phyloP scores from a whole-genome alignment of 2,329 filamentous ascomycete genomes.

The Plenodomus biglobosus region DNA sequence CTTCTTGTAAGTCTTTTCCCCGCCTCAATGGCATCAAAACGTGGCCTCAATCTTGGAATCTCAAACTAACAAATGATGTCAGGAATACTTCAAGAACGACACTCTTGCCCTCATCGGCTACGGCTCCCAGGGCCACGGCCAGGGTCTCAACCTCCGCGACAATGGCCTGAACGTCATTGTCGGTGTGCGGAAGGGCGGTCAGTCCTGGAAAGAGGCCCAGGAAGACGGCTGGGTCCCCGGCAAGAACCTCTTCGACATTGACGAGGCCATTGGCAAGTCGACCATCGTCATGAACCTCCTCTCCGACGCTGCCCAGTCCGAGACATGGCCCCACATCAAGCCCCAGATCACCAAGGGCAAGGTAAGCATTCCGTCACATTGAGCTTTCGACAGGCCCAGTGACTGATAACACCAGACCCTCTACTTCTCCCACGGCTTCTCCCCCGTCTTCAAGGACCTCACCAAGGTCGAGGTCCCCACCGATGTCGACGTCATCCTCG shows the following conservation, averaged over 20 bases:
- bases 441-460: slow-evolving; percentile 98
- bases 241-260: slow-evolving; percentile 98
- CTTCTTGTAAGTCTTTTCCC: slow-evolving; percentile 70
- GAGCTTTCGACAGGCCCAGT: slow-evolving; percentile 20
- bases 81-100: slow-evolving; percentile 99
- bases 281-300: slow-evolving; percentile 99
- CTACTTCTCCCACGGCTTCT: slow-evolving; percentile 99
- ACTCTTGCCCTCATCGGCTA: slow-evolving; percentile 99
- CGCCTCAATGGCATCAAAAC: slow-evolving; percentile 19
- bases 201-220: slow-evolving; percentile 96
- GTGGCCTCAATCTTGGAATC: slow-evolving; percentile 8
- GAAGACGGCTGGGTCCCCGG: slow-evolving; percentile 98
- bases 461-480: slow-evolving; percentile 97
- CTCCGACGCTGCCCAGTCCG: slow-evolving; percentile 93
- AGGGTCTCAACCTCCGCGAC: slow-evolving; percentile 99
- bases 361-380: slow-evolving; percentile 54
- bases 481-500: slow-evolving; percentile 98
- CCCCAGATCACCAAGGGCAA: slow-evolving; percentile 98
- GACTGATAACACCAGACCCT: slow-evolving; percentile 67
- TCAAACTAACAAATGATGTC: slow-evolving; percentile 28
- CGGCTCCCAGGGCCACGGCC: slow-evolving; percentile 96
- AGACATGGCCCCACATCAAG: slow-evolving; percentile 99
- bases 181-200: slow-evolving; percentile 96
- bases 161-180: slow-evolving; percentile 99
- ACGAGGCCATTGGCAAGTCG: slow-evolving; percentile 90